Conservation (phyloP, 2,329 filamentous ascomycete species). For the Colletotrichum falcatum region DNA sequence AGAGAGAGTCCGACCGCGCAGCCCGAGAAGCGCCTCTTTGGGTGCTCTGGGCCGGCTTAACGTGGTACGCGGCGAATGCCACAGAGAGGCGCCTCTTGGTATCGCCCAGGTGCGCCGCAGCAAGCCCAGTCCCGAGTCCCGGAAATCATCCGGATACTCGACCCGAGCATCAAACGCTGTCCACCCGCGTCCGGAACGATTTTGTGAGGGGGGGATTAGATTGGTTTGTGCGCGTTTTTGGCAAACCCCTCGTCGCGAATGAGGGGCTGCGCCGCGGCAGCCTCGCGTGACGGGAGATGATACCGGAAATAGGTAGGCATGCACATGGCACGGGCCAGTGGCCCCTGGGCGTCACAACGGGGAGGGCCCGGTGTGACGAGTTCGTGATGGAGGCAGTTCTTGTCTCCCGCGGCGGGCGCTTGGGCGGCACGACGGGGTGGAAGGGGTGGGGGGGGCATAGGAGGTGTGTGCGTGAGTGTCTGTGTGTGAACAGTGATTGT, state of each 20-base stretch:
- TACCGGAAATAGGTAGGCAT: not conserved
- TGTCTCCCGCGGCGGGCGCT: not conserved
- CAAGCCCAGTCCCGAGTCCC: not conserved
- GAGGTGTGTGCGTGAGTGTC: not conserved
- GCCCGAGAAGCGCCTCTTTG: not conserved
- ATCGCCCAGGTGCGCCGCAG: not conserved
- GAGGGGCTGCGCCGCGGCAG: not conserved
- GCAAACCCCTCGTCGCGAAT: not conserved
- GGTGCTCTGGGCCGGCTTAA: not conserved
- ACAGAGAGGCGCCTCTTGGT: not conserved
- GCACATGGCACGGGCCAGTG: not conserved
- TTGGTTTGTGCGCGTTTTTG: not conserved
- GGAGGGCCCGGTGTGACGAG: constrained; percentile 35
- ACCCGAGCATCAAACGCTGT: not conserved
- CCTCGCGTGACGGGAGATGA: not conserved
- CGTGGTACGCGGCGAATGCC: not conserved
- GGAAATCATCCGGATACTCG: too few species aligned
- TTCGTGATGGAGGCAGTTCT: constrained; percentile 23
- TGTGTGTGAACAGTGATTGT: not conserved
- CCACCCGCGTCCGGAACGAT: too few species aligned
- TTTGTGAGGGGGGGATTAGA: not conserved
- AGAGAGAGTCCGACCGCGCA: too few species aligned
- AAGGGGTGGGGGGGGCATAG: too few species aligned
- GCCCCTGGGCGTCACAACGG: not conserved
- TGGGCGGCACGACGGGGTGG: constrained; percentile 3